A percentile compares a stretch with the other conserved stretches of the same genome.
Conservation (phyloP, 1,284 basidiomycete species). For the Leccinum ponderosum region DNA sequence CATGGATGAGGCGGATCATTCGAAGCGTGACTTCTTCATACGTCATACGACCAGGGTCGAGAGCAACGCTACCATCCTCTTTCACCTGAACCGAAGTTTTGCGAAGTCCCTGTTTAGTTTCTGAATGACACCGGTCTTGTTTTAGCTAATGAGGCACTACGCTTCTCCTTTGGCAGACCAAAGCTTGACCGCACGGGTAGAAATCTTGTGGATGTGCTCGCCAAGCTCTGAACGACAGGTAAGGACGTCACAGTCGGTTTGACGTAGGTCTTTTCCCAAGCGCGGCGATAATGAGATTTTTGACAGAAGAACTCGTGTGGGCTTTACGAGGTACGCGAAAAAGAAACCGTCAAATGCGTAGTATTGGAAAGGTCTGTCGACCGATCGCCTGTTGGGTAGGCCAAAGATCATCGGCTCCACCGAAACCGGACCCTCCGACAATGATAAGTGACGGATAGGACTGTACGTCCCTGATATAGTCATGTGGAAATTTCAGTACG, state of each 20-base stretch:
- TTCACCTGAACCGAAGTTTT: slow-evolving; percentile 96
- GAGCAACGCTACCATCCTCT: slow-evolving; percentile 84
- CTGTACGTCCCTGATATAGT: slow-evolving; percentile 91
- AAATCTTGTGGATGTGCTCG: slow-evolving; percentile 99
- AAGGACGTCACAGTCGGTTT: slow-evolving; percentile 93
- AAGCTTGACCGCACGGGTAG: slow-evolving; percentile 92
- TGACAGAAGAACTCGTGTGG: slow-evolving; percentile 91
- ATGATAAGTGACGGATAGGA: slow-evolving; percentile 89
- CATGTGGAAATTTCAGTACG: slow-evolving; percentile 98
- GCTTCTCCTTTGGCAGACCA: slow-evolving; percentile 97
- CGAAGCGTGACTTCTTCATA: slow-evolving; percentile 95
- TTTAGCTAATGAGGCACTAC: slow-evolving; percentile 83
- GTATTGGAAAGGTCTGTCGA: slow-evolving; percentile 73
- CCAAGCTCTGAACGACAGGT: slow-evolving; percentile 98
- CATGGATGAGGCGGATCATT: slow-evolving; percentile 93
- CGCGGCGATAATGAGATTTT: slow-evolving; percentile 94
- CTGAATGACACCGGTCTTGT: slow-evolving; percentile 86
- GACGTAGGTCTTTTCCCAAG: slow-evolving; percentile 94
- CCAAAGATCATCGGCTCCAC: slow-evolving; percentile 94
- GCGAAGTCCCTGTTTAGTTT: slow-evolving; percentile 95
- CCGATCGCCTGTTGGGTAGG: slow-evolving; percentile 99
- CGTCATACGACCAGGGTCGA: slow-evolving; percentile 94
- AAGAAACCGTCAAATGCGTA: slow-evolving; percentile 97
- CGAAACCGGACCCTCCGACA: slow-evolving; percentile 96
- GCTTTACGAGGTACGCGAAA: slow-evolving; percentile 98